Evolutionary conservation across 768 basidiomycete species (phyloP).

Genomic region (Amylocystis lapponica): DNA sequence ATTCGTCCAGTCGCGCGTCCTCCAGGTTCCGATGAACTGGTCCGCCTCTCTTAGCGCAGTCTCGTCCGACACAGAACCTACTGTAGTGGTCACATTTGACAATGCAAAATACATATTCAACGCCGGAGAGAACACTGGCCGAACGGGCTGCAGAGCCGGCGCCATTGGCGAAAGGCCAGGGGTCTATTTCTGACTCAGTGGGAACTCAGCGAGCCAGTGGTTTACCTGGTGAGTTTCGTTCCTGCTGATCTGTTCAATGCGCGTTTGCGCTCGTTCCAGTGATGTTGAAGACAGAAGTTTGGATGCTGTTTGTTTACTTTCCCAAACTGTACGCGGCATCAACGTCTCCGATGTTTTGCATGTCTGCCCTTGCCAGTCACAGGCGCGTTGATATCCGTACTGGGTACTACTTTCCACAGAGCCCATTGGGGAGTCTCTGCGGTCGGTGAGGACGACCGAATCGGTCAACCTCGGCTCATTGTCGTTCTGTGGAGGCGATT

Average conservation of each 20-base stretch:
- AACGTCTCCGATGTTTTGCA: no score
- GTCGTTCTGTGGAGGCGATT: no score
- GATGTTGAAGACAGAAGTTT: conserved; percentile 3
- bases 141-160: conserved; percentile 62
- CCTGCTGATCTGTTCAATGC: no score
- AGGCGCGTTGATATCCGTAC: no score
- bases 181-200: conserved; percentile 71
- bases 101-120: conserved; percentile 85
- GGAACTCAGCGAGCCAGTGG: conserved; percentile 62
- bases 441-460: no score
- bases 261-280: background rate
- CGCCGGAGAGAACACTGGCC: conserved; percentile 72
- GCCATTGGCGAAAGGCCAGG: conserved; percentile 60
- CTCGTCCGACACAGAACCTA: conserved; percentile 77
- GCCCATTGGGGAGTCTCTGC: no score
- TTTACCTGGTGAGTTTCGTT: conserved; percentile 55
- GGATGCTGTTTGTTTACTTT: background rate
- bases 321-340: background rate
- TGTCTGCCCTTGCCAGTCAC: no score
- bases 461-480: no score
- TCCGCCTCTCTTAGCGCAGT: conserved; percentile 48
- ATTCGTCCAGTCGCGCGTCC: no score
- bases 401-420: no score
- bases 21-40: conserved; percentile 40
- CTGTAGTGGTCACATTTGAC: conserved; percentile 70